Conservation (phyloP, 805 yeast species). For the Cyberlindnera petersonii region DNA sequence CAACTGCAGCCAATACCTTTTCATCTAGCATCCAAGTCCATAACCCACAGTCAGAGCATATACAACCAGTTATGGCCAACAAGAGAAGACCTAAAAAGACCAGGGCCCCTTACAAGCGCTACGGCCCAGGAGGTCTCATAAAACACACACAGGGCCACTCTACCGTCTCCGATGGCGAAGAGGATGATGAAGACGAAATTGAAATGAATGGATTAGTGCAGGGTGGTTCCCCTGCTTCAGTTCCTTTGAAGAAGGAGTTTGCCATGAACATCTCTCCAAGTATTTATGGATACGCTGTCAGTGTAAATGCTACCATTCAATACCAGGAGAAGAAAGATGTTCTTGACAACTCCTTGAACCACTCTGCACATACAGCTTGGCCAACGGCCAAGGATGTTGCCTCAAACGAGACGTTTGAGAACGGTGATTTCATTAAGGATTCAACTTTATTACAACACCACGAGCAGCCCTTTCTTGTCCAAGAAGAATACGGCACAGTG, state of each 20-base stretch:
- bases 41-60: too few relatives aligned
- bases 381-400: slow-evolving; percentile 39
- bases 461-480: slow-evolving; percentile 3
- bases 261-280: slow-evolving; percentile 1
- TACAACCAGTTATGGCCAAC: slow-evolving; percentile 89
- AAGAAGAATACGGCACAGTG: slow-evolving; percentile 15
- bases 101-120: slow-evolving; percentile 74
- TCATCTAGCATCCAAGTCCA: too few relatives aligned
- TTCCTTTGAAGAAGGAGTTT: not conserved
- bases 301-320: not conserved
- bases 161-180: slow-evolving; percentile 24
- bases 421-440: slow-evolving; percentile 14
- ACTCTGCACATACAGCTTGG: slow-evolving; percentile 31
- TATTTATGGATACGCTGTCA: slow-evolving; percentile 9
- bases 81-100: slow-evolving; percentile 82
- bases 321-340: too few relatives aligned
- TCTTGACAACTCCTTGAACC: not conserved
- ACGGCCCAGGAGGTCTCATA: slow-evolving; percentile 44
- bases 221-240: slow-evolving; percentile 5
- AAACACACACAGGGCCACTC: slow-evolving; percentile 33
- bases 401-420: slow-evolving; percentile 24
- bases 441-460: slow-evolving; percentile 8
- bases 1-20: too few relatives aligned
- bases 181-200: slow-evolving; percentile 28
- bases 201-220: slow-evolving; percentile 20